Base-by-base conservation (phyloP, 2,329 filamentous ascomycete genomes). In the Cladophialophora psammophila region DNA sequence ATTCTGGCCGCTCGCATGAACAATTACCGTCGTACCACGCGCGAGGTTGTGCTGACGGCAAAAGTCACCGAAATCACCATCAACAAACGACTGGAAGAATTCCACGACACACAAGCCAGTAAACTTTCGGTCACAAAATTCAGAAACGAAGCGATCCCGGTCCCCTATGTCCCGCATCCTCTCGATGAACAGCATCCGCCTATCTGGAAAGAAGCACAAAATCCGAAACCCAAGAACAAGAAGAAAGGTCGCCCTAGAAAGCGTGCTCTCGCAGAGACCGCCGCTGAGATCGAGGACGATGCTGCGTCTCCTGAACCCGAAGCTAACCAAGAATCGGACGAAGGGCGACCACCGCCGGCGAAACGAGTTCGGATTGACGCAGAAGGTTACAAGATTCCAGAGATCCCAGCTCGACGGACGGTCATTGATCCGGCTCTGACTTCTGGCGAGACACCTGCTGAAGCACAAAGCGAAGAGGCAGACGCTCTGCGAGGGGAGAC, bases 1-100 rank as follows among this genome's bases (percentile, higher is more conserved):
- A 91, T 99, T 68, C 90, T 99, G 77, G 95, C 95, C 6, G 94
- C 95, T 8, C 91, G 95, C 60, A 98, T 98, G 91, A 96, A 97
- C 85, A 98, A 98, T 79, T 99, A 96, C 76, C 91, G 94, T 53
- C 90, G 95, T 18, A 97, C 93, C 0, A 89, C 96, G 12, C 88
- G 93, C 35, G 95, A 99, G 79, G 91, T 99, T 8, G 94, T 98
- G n/a, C 98, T 97, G 77, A 92, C 97, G 42, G 94, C 97, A 77
- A 98, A 97, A 77, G 94, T 98, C 59, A 96, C 94, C 50, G 96
- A 96, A 71, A 87, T 93, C 68, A 99, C 95, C 7, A 93, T 99
- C 67, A 91, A 93, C 75, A 92, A 94, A 76, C 93, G 95, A 69
- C 82, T 99, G 9, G 90, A 94, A 71, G 95, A 99, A 76, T 99